Percentiles rank a stretch among this genome's conserved stretches.
phyloP scores from a whole-genome alignment of 2,329 filamentous ascomycete species.

The Blastomyces emzantsi region DNA sequence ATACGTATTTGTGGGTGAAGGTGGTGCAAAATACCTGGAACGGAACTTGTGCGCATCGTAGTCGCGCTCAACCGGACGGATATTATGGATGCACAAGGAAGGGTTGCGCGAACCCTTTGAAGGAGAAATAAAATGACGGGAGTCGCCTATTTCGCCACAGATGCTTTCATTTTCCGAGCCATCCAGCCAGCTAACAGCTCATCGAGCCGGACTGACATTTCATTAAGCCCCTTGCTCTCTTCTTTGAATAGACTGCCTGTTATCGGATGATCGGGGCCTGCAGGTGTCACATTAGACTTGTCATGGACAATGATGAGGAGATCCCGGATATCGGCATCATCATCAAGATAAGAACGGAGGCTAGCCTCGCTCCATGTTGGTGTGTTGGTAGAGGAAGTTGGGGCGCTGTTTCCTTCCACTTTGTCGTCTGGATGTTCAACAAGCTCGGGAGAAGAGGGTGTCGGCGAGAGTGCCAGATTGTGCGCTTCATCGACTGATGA shows the following conservation, averaged over 20 bases:
- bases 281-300: slow-evolving; percentile 71
- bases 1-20: neutral
- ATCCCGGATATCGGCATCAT: slow-evolving; percentile 79
- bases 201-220: slow-evolving; percentile 85
- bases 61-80: neutral
- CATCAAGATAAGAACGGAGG: slow-evolving; percentile 83
- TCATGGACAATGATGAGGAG: slow-evolving; percentile 88
- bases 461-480: slow-evolving; percentile 52
- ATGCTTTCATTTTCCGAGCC: slow-evolving; percentile 30
- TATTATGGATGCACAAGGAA: neutral
- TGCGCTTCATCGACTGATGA: slow-evolving; percentile 33
- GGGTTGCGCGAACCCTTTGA: neutral
- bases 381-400: slow-evolving; percentile 47
- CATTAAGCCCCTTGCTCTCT: slow-evolving; percentile 74
- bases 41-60: neutral
- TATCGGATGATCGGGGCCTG: slow-evolving; percentile 75
- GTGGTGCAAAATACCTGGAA: neutral
- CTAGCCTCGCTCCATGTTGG: slow-evolving; percentile 79
- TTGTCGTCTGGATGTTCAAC: slow-evolving; percentile 24
- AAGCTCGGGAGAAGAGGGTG: slow-evolving; percentile 35
- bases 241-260: slow-evolving; percentile 73
- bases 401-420: slow-evolving; percentile 39
- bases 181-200: slow-evolving; percentile 77
- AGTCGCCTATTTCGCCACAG: slow-evolving; percentile 3
- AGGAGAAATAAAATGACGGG: neutral